Evolutionary conservation across 208 protist genomes (phyloP).

Genomic region (Leishmania martiniquensis): DNA sequence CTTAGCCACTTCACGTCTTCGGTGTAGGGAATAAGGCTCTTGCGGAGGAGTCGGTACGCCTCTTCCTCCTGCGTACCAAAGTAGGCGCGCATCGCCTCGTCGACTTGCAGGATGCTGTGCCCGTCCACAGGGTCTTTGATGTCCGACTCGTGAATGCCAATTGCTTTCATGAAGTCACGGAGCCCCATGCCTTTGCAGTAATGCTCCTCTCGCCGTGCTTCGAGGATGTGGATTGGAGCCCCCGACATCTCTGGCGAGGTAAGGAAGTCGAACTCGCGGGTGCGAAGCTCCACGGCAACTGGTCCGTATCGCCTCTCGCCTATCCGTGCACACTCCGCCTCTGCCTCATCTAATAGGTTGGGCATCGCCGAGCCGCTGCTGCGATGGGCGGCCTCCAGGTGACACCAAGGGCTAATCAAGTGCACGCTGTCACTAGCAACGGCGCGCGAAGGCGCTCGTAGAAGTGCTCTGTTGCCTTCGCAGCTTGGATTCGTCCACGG

Average conservation of each 20-base stretch:
- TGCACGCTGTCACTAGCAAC: background rate
- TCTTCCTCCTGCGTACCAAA: slow-evolving; percentile 64
- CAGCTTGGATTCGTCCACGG: background rate
- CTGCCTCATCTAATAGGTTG: slow-evolving; percentile 25
- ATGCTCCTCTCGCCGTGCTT: slow-evolving; percentile 30
- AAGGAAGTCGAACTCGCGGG: slow-evolving; percentile 57
- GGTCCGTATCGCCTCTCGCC: background rate
- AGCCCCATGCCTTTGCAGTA: slow-evolving; percentile 27
- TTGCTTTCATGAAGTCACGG: slow-evolving; percentile 40
- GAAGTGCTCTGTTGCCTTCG: background rate
- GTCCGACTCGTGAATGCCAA: slow-evolving; percentile 49
- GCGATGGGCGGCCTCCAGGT: too few species aligned
- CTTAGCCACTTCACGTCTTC: slow-evolving; percentile 57
- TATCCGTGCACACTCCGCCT: slow-evolving; percentile 27
- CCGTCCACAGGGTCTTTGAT: slow-evolving; percentile 38
- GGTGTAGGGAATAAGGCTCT: slow-evolving; percentile 32
- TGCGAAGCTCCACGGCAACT: slow-evolving; percentile 8
- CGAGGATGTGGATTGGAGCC: slow-evolving; percentile 55
- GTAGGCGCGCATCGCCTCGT: slow-evolving; percentile 47
- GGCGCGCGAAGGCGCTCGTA: background rate
- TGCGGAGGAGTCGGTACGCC: slow-evolving; percentile 42
- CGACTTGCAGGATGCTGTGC: slow-evolving; percentile 35
- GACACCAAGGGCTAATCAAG: background rate
- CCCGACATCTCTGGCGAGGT: slow-evolving; percentile 23
- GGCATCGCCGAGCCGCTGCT: slow-evolving; percentile 1